Evolutionary conservation across 2,329 filamentous ascomycete genomes (phyloP).

Genomic region (Penicillium sp.): DNA sequence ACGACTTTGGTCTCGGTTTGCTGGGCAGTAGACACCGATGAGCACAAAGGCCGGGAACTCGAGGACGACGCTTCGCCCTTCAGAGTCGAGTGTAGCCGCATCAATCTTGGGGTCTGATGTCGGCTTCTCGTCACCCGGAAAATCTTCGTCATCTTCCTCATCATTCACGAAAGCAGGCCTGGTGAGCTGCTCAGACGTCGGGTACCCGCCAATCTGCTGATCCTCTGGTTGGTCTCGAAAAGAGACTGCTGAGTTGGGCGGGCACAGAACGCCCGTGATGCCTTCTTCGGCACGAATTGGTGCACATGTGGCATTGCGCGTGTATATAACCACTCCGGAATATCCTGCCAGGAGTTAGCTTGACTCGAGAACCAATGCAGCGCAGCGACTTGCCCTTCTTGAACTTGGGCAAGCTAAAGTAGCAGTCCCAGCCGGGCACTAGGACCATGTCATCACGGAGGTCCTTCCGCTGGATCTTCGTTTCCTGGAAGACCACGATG

Average conservation of each 20-base stretch:
- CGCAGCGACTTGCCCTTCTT: constrained; percentile 71
- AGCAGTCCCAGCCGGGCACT: constrained; percentile 92
- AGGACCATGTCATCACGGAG: constrained; percentile 93
- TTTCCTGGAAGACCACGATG: constrained; percentile 92
- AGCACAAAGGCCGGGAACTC: constrained; percentile 95
- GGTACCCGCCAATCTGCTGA: constrained; percentile 86
- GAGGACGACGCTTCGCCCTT: constrained; percentile 85
- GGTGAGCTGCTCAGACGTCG: constrained; percentile 63
- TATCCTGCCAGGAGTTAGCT: constrained; percentile 62
- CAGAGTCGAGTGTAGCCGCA: constrained; percentile 73
- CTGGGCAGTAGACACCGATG: constrained; percentile 88
- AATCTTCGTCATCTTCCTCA: neutral
- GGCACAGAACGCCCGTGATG: constrained; percentile 75
- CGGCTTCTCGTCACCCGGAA: constrained; percentile 43
- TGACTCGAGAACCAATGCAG: neutral
- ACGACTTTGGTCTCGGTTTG: constrained; percentile 78
- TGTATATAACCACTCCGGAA: constrained; percentile 93
- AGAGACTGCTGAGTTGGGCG: constrained; percentile 66
- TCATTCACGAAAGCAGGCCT: neutral
- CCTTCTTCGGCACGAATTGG: constrained; percentile 92
- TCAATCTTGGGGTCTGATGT: constrained; percentile 50
- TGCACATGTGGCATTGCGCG: constrained; percentile 77
- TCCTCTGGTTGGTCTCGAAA: constrained; percentile 73
- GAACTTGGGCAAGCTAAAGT: constrained; percentile 86
- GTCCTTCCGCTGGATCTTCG: constrained; percentile 93